Base-by-base conservation (phyloP, 192 early-diverging fungal genomes). In the Lobosporangium transversale region DNA sequence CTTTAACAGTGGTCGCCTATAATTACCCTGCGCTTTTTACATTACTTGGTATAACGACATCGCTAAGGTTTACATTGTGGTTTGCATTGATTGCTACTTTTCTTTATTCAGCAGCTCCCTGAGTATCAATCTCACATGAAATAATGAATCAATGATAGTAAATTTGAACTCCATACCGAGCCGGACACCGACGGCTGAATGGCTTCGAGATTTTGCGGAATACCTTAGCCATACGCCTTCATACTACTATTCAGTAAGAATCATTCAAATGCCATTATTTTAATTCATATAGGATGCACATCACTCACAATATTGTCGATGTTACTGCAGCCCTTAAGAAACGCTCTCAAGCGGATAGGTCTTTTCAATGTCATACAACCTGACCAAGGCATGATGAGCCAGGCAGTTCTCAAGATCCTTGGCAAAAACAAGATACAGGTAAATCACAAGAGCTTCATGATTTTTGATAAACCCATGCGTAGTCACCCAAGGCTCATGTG, bases 11-110 rank as follows among this genome's bases (percentile, higher is more conserved):
- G 6, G 70, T 93, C 49, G 90, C 93, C 2, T 95, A 95, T 74
- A 93, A 94, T 65, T 95, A 88, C 62, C 87, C 89, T 1, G 83
- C 80, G 33, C 79, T 94, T n/a, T 95, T 94, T 74, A 86, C 81
- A 30, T 66, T 92, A 21, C 70, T 93, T 29, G 75, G 80, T 62
- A 84, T 79, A 32, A 9, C 0, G 53, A 54, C 24, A 11, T 23
- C 12, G 32, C 12, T 23, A 54, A 11, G 49, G 4, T 17, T 50
- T 50, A 50, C 21, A 50, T 21, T 21, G 11, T 21, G 20, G 30
- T 2, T 35, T 20, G 53, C 31, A 35, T 18, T 53, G 26, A 17
- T 53, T 24, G 23, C 11, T 11, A 10, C 31, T 53, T 31, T 15
- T 18, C 2, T 11, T 40, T 21, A 42, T 21, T 49, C 21, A 21